Evolutionary conservation across 2,329 filamentous ascomycete species (phyloP).

Genomic region (Fusarium compactum): DNA sequence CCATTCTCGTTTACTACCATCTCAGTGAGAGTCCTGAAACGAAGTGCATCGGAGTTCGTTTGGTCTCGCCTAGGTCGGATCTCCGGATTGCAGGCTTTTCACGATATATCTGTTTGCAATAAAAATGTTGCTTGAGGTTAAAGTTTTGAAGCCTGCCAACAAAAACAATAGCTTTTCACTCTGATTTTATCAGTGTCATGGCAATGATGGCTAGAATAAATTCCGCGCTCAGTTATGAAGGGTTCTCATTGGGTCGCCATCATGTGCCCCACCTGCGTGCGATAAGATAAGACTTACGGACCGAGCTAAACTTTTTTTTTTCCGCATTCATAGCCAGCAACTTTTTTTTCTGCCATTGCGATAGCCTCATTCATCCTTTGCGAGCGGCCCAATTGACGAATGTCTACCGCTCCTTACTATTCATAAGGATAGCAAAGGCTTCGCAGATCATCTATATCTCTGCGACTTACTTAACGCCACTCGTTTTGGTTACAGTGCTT

Average conservation of each 20-base stretch:
- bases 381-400: constrained; percentile 39
- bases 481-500: constrained; percentile 4
- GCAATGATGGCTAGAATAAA: background rate
- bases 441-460: background rate
- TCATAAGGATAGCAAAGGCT: constrained; percentile 18
- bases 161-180: background rate
- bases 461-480: background rate
- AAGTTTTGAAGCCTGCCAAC: background rate
- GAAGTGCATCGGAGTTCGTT: constrained; percentile 3
- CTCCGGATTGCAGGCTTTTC: background rate
- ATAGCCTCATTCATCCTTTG: constrained; percentile 48
- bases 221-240: constrained; percentile 9
- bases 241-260: constrained; percentile 27
- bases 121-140: background rate
- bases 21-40: constrained; percentile 8
- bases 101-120: background rate
- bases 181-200: background rate
- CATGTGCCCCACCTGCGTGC: background rate
- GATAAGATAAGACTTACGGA: constrained; percentile 25
- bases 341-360: constrained; percentile 43
- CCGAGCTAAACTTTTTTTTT: constrained; percentile 49
- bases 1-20: constrained; percentile 27
- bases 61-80: constrained; percentile 7
- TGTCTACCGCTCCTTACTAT: constrained; percentile 27
- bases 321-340: constrained; percentile 9